Base-by-base conservation (phyloP, 169 alveolate genomes). In the Blepharisma undulans region DNA sequence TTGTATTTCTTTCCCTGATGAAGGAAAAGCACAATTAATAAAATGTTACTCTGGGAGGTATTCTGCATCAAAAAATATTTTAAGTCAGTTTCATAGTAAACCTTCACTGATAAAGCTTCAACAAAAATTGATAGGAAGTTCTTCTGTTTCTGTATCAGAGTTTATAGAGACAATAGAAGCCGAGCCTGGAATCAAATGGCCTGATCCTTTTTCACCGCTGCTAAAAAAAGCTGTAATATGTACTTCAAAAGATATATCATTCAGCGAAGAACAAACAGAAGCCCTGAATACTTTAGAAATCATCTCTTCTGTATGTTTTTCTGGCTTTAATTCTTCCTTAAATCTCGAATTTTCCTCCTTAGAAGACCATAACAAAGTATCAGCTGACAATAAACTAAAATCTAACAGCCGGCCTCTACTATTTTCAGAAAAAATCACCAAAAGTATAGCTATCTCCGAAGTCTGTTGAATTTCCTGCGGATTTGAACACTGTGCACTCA, bases 401-500 rank as follows among this genome's bases (percentile, higher is more conserved):
- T 48, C 66, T 5, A 48, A 18, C 66, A 48, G 10, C 12, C 66
- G 66, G 14, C 66, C 66, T 48, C 14, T 48, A 5, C 66, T 48
- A 48, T 5, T 48, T 48, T 48, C 66, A 10, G 66, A 48, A 48
- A 48, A 48, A 48, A 48, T 48, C 66, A 48, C 91, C 34, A 25
- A 27, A 29, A 86, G 61, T 32, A 88, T 87, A 34, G 78, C 81
- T 2, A 60, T 66, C 36, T 25, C 87, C 8, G 36, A 34, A 48
- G 76, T 82, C 19, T n/a, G 29, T 10, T 77, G 92, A 81, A 7
- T 94, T 10, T 33, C 93, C 18, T 92, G 95, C 33, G 96, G 96
- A 1, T 92, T 76, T 60, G 96, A 93, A 74, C 96, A 94, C 77
- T 80, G 90, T 29, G 81, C 89, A 19, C 94, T 82, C 4, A 79